A percentile compares a stretch with the other conserved stretches of the same genome.
Conservation (phyloP, 176 grass and related monocot species). For the Puya raimondii region DNA sequence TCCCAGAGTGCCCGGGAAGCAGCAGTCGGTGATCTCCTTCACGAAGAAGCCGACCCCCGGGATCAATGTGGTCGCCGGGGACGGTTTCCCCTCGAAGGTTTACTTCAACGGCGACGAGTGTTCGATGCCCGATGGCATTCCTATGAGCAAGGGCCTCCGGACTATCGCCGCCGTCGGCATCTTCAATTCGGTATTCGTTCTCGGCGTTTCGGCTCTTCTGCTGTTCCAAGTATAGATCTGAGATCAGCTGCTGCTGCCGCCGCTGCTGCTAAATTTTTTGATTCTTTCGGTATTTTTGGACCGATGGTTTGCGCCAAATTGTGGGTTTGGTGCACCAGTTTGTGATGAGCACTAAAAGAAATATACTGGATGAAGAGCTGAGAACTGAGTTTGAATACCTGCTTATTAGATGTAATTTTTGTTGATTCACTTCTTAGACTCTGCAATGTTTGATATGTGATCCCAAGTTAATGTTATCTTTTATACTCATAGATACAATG, state of each 20-base stretch:
- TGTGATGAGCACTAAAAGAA: background rate
- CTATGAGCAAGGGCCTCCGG: slow-evolving; percentile 35
- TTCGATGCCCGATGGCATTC: slow-evolving; percentile 51
- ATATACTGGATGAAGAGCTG: slow-evolving; percentile 1
- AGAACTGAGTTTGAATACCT: background rate
- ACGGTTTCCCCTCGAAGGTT: slow-evolving; percentile 58
- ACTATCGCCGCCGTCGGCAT: slow-evolving; percentile 10
- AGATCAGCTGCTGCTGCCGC: slow-evolving; percentile 2
- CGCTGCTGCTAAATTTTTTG: slow-evolving; percentile 27
- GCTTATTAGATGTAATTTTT: background rate
- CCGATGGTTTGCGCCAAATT: slow-evolving; percentile 9
- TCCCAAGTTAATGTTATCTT: background rate
- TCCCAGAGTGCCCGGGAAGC: slow-evolving; percentile 71
- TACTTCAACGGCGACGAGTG: slow-evolving; percentile 85
- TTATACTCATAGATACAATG: slow-evolving; percentile 1
- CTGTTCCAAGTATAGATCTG: slow-evolving; percentile 47
- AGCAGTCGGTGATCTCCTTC: slow-evolving; percentile 63
- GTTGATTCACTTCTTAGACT: background rate
- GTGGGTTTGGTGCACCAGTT: background rate
- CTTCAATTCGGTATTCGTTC: slow-evolving; percentile 25
- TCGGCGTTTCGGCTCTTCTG: slow-evolving; percentile 33
- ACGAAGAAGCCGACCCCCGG: slow-evolving; percentile 37
- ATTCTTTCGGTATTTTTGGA: slow-evolving; percentile 48
- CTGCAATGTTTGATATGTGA: slow-evolving; percentile 3
- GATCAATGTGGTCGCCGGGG: slow-evolving; percentile 38